Evolutionary conservation across 2,329 filamentous ascomycete genomes (phyloP).

Genomic region (Plectosphaerella cucumerina): DNA sequence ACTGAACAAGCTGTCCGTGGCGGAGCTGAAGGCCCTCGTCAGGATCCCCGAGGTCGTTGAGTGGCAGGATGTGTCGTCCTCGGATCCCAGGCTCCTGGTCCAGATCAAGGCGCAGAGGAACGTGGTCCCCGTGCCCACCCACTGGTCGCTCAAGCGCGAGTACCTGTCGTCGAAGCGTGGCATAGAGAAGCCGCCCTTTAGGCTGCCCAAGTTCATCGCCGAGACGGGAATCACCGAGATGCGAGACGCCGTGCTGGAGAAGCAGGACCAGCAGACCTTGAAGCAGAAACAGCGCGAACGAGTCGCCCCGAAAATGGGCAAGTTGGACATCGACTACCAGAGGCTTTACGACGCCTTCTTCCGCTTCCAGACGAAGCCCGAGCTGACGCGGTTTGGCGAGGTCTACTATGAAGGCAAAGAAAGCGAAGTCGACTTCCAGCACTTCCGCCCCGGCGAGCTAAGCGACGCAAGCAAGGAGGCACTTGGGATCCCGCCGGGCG

Average conservation of each 20-base stretch:
- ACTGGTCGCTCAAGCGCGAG: slow-evolving; percentile 96
- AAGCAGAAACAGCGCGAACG: slow-evolving; percentile 96
- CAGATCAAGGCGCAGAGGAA: slow-evolving; percentile 95
- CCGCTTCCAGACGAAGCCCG: slow-evolving; percentile 92
- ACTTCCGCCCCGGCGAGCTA: slow-evolving; percentile 85
- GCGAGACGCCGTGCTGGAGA: slow-evolving; percentile 93
- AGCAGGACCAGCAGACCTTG: slow-evolving; percentile 84
- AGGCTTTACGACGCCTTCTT: slow-evolving; percentile 99
- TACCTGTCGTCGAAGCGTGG: slow-evolving; percentile 96
- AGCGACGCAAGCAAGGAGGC: slow-evolving; percentile 89
- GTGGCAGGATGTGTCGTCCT: slow-evolving; percentile 92
- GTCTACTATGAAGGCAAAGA: slow-evolving; percentile 99
- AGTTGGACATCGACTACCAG: slow-evolving; percentile 96
- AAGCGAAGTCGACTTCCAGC: slow-evolving; percentile 88
- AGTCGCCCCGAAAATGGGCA: slow-evolving; percentile 93
- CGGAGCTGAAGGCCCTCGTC: slow-evolving; percentile 90
- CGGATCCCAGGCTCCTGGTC: slow-evolving; percentile 83
- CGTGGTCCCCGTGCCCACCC: slow-evolving; percentile 86
- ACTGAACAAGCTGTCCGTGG: slow-evolving; percentile 87
- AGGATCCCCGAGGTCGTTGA: slow-evolving; percentile 91
- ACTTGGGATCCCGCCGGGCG: slow-evolving; percentile 86
- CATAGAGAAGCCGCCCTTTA: slow-evolving; percentile 91
- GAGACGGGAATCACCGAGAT: slow-evolving; percentile 98
- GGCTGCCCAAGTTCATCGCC: slow-evolving; percentile 91
- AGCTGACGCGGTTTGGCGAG: slow-evolving; percentile 90